phyloP scores from a whole-genome alignment of 805 yeast species.

The Saccharomycopsis guyanensis region DNA sequence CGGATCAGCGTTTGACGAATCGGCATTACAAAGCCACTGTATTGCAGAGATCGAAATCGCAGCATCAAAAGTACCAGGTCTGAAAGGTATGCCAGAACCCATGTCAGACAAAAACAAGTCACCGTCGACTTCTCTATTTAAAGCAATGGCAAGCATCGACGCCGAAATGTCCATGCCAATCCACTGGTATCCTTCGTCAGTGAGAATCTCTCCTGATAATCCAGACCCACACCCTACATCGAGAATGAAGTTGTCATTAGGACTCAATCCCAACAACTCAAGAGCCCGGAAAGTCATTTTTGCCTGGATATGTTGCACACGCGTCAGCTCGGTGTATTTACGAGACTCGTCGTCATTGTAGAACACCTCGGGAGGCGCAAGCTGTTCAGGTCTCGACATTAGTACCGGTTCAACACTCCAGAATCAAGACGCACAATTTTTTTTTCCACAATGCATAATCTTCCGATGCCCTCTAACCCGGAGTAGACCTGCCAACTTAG shows the following conservation, averaged over 20 bases:
- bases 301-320: constrained; percentile 98
- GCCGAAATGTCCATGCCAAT: constrained; percentile 95
- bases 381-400: constrained; percentile 96
- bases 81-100: constrained; percentile 89
- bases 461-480: too few species aligned
- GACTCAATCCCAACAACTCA: constrained; percentile 73
- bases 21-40: constrained; percentile 98
- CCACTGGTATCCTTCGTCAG: constrained; percentile 94
- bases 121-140: constrained; percentile 89
- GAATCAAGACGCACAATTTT: too few species aligned
- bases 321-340: constrained; percentile 86
- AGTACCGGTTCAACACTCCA: too few species aligned
- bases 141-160: constrained; percentile 89
- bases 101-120: constrained; percentile 87
- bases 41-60: constrained; percentile 92
- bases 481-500: too few species aligned
- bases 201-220: constrained; percentile 83
- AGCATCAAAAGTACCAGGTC: constrained; percentile 96
- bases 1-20: constrained; percentile 74
- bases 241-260: constrained; percentile 57
- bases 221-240: constrained; percentile 99
- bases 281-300: constrained; percentile 93
- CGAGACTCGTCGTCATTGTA: constrained; percentile 85
- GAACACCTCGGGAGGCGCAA: constrained; percentile 95
- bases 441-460: too few species aligned